Conservation (phyloP, 2,329 filamentous ascomycete species). For the Teratosphaeria gauchensis region DNA sequence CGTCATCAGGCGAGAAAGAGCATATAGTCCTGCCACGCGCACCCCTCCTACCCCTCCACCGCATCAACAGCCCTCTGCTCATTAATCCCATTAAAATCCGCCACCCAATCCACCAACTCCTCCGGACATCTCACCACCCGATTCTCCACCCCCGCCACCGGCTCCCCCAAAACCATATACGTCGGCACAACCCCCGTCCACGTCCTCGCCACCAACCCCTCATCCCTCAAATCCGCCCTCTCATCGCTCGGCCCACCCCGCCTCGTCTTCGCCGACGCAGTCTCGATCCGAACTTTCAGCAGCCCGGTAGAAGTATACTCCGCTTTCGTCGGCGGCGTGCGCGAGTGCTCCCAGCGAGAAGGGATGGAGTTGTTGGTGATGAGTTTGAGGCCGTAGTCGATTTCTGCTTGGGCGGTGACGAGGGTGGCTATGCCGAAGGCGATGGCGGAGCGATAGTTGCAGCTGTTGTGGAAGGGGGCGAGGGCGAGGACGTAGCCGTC, state of each 20-base stretch:
- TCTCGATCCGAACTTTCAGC: slow-evolving; percentile 56
- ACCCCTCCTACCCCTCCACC: slow-evolving; percentile 19
- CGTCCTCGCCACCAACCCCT: slow-evolving; percentile 40
- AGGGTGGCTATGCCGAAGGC: slow-evolving; percentile 64
- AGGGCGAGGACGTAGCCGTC: slow-evolving; percentile 73
- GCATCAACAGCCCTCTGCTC: slow-evolving; percentile 27
- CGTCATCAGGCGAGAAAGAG: no score
- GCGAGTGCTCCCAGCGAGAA: slow-evolving; percentile 57
- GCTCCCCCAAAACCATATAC: slow-evolving; percentile 53
- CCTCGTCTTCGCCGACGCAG: slow-evolving; percentile 67
- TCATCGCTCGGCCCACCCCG: slow-evolving; percentile 56
- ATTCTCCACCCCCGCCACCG: slow-evolving; percentile 52
- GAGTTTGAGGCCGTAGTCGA: slow-evolving; percentile 65
- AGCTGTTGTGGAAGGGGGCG: slow-evolving; percentile 71
- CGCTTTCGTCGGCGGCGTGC: slow-evolving; percentile 59
- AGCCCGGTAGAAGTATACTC: slow-evolving; percentile 74
- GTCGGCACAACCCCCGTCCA: slow-evolving; percentile 58
- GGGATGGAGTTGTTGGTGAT: slow-evolving; percentile 68
- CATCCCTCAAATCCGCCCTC: slow-evolving; percentile 42
- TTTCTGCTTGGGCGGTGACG: slow-evolving; percentile 65
- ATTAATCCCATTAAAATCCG: slow-evolving; percentile 35
- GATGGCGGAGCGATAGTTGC: slow-evolving; percentile 71
- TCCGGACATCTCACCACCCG: slow-evolving; percentile 48
- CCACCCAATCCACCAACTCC: slow-evolving; percentile 49
- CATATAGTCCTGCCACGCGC: no score